phyloP scores from a whole-genome alignment of 495 filamentous ascomycete genomes.

The Evansstolkia leycettana region DNA sequence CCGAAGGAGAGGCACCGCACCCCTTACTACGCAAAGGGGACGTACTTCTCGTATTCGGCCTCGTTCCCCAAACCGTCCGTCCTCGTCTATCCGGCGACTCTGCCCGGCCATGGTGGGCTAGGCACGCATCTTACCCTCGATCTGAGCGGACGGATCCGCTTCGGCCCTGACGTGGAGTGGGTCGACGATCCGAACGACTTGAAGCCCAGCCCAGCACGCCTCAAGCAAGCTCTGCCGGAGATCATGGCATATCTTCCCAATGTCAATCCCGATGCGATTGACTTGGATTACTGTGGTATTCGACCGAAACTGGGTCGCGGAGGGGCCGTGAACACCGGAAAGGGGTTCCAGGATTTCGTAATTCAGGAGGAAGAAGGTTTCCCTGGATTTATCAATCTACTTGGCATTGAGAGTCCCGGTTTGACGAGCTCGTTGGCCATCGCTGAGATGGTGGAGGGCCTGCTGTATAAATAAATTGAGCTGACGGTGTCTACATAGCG shows the following conservation, averaged over 20 bases:
- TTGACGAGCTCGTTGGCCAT: slow-evolving; percentile 85
- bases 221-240: slow-evolving; percentile 55
- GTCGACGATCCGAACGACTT: slow-evolving; percentile 50
- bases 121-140: slow-evolving; percentile 93
- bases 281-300: slow-evolving; percentile 81
- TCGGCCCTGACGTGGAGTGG: slow-evolving; percentile 96
- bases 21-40: slow-evolving; percentile 83
- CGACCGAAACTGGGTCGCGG: slow-evolving; percentile 67
- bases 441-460: slow-evolving; percentile 62
- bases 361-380: slow-evolving; percentile 73
- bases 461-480: slow-evolving; percentile 47
- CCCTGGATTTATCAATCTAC: slow-evolving; percentile 77
- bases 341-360: slow-evolving; percentile 73
- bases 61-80: slow-evolving; percentile 54
- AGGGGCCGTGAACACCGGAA: slow-evolving; percentile 43
- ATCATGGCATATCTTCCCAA: slow-evolving; percentile 70
- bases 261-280: slow-evolving; percentile 52
- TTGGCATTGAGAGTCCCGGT: slow-evolving; percentile 93
- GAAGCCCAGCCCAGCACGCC: slow-evolving; percentile 38
- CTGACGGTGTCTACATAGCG: not conserved
- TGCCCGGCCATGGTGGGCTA: slow-evolving; percentile 69
- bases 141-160: slow-evolving; percentile 71
- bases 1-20: slow-evolving; percentile 41
- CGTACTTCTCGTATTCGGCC: slow-evolving; percentile 77
- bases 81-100: slow-evolving; percentile 76